These are phyloP conservation scores for Grosmannia huntii DNA, from an alignment of 2,329 filamentous ascomycete species.

Conservation along the genomic window DNA sequence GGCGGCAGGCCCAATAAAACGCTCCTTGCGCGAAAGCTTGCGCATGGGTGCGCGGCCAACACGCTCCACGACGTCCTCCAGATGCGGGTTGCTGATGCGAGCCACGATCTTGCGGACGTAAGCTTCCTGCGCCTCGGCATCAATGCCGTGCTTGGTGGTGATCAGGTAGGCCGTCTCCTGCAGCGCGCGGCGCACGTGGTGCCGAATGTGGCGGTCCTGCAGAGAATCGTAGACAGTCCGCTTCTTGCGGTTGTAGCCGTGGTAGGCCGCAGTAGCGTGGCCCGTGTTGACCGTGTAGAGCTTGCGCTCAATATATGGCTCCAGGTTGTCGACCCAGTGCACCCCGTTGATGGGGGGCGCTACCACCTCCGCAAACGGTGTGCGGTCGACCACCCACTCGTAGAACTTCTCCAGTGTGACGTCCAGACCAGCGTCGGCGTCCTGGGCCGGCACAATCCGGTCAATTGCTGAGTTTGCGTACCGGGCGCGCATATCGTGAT, in stretches of 20 bases:
- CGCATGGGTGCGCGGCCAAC: slow-evolving; percentile 89
- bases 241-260: slow-evolving; percentile 78
- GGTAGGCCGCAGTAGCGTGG: slow-evolving; percentile 92
- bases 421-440: slow-evolving; percentile 65
- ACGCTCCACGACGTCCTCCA: slow-evolving; percentile 87
- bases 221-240: slow-evolving; percentile 82
- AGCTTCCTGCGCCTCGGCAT: slow-evolving; percentile 58
- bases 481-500: slow-evolving; percentile 61
- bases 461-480: slow-evolving; percentile 98
- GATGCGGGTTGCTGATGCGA: slow-evolving; percentile 84
- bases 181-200: slow-evolving; percentile 67
- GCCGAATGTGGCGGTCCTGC: slow-evolving; percentile 64
- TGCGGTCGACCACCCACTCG: slow-evolving; percentile 92
- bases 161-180: slow-evolving; percentile 80
- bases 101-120: slow-evolving; percentile 89
- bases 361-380: slow-evolving; percentile 61
- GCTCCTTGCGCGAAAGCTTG: slow-evolving; percentile 90
- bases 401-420: slow-evolving; percentile 98
- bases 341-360: slow-evolving; percentile 73
- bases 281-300: slow-evolving; percentile 98
- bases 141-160: slow-evolving; percentile 67
- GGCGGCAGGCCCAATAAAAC: slow-evolving; percentile 83
- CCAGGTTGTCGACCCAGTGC: slow-evolving; percentile 83
- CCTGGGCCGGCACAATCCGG: slow-evolving; percentile 90
- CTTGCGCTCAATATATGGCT: slow-evolving; percentile 97